Conservation (phyloP, 2,329 filamentous ascomycete genomes). For the Mollisia scopiformis region DNA sequence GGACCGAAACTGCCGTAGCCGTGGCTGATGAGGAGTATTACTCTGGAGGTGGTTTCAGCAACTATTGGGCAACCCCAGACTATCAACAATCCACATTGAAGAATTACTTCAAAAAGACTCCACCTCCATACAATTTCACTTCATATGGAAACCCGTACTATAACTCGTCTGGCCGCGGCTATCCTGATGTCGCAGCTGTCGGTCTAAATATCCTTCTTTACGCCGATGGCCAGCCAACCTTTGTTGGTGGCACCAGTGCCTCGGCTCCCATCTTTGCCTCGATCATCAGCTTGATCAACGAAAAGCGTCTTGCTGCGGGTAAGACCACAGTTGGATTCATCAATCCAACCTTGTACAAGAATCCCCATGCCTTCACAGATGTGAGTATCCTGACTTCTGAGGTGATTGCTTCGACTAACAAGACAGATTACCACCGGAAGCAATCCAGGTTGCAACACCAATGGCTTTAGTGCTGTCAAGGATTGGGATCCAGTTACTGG, state of each 20-base stretch:
- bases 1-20: conserved; percentile 47
- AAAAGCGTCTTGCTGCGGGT: conserved; percentile 55
- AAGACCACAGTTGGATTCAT: conserved; percentile 54
- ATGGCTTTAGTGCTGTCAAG: conserved; percentile 43
- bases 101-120: conserved; percentile 42
- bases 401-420: conserved; percentile 31
- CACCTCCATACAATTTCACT: conserved; percentile 33
- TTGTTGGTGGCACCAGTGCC: conserved; percentile 41
- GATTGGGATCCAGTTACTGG: conserved; percentile 54
- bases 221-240: conserved; percentile 3
- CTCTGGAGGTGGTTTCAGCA: conserved; percentile 52
- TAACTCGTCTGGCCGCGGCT: conserved; percentile 51
- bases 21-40: conserved; percentile 27
- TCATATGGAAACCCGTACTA: conserved; percentile 49
- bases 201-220: conserved; percentile 53
- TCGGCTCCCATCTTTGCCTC: conserved; percentile 61
- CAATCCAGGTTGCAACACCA: background rate
- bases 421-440: background rate
- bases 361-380: conserved; percentile 49
- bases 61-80: conserved; percentile 49
- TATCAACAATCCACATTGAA: conserved; percentile 50
- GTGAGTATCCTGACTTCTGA: conserved; percentile 29
- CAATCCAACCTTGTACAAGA: conserved; percentile 62
- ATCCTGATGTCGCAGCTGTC: conserved; percentile 58
- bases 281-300: conserved; percentile 64